A percentile compares a stretch with the other conserved stretches of the same genome.
Conservation (phyloP, 305 asterid species). For the Solanum hybrid region DNA sequence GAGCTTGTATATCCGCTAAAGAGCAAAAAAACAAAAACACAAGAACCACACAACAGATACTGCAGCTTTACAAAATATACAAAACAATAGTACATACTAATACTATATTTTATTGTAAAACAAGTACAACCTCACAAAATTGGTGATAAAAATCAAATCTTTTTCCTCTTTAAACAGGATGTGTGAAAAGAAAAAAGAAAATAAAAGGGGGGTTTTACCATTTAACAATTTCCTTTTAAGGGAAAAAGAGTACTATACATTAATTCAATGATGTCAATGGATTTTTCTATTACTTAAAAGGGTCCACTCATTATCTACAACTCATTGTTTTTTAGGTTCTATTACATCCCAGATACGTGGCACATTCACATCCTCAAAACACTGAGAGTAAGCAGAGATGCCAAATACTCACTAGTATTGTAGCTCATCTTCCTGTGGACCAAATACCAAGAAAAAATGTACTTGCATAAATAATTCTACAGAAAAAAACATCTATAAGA, state of each 20-base stretch:
- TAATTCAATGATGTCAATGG: background rate
- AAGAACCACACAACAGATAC: slow-evolving; percentile 35
- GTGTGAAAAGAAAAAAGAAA: background rate
- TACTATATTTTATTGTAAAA: background rate
- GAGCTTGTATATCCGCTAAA: slow-evolving; percentile 4
- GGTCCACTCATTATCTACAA: slow-evolving; percentile 20
- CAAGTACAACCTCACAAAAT: slow-evolving; percentile 30
- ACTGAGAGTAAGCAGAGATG: slow-evolving; percentile 1
- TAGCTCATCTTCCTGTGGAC: background rate
- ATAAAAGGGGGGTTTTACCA: background rate
- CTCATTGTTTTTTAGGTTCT: slow-evolving; percentile 23
- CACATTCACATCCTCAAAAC: slow-evolving; percentile 46
- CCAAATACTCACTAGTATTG: slow-evolving; percentile 2
- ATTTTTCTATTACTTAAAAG: slow-evolving; percentile 21
- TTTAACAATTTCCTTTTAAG: background rate
- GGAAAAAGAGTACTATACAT: background rate
- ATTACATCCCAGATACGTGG: slow-evolving; percentile 46
- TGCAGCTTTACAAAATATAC: background rate
- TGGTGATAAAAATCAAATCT: background rate
- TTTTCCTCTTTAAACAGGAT: background rate
- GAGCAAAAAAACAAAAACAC: slow-evolving; percentile 14
- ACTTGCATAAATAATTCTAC: background rate
- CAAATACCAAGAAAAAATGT: background rate
- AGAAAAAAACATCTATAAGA: background rate
- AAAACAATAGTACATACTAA: background rate